Evolutionary conservation across 495 filamentous ascomycete species (phyloP), one percentile per base, ranked within the genome.

Genomic region (Aspergillus conjunctus): DNA sequence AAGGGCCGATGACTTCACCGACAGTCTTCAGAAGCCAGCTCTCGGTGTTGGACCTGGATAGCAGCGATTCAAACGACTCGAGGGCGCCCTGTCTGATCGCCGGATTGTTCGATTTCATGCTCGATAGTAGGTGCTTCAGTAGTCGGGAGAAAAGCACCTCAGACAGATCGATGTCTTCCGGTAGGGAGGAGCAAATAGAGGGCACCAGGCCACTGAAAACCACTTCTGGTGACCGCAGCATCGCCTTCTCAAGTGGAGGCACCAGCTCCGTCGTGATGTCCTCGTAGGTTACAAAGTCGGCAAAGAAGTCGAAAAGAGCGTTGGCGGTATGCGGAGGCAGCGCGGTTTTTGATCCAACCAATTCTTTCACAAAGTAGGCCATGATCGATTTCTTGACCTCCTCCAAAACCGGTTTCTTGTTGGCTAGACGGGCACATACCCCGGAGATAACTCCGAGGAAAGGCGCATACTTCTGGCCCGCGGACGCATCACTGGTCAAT

Each of bases 181-280:
- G 85, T 22, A 98, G 76, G 20, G 90, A 81, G 6, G 77, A 70
- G 62, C 94, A 79, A 33, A 97, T 75, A 3, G 86, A 81, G 14
- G 86, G 79, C 37, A 97, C 76, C 34, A 98, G 73, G 59, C 89
- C 88, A 61, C 86, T 84, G 26, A 97, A 78, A 12, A 96, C 87
- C 34, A 98, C 87, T 70, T 98, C 94, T 0, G 94, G 94, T 17
- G 94, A 87, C 72, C 94, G 83, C 43, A 98, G 72, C 41, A 98
- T 83, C 1, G 89, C 87, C 72, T 95, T 95, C 64, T 98, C 94
- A 6, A 98, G 76, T 0, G 91, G 78, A 46, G 94, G 91, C 22
- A 92, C 78, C 34, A 97, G 60, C 41, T 94, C 88, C 56, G 85
- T 86, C 50, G 82, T 78, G 10, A 98, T 70, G 57, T 97, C 92